Percentiles rank a stretch among this genome's conserved stretches.
Evolutionary conservation across 2,329 filamentous ascomycete species (phyloP).

Genomic region (Zymoseptoria ardabiliae): DNA sequence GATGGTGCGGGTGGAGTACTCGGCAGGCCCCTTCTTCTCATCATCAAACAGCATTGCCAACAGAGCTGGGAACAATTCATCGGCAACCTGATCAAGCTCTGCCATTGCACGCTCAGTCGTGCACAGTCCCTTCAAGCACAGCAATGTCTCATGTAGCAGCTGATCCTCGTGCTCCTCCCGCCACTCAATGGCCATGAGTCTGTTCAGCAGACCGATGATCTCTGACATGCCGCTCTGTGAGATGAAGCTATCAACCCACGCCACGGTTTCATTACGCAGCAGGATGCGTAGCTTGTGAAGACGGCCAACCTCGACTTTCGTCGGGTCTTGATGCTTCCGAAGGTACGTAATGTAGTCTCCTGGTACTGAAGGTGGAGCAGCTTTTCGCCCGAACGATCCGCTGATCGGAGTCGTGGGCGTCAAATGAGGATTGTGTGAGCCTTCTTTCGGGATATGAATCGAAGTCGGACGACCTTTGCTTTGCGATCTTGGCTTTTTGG

Average conservation of each 20-base stretch:
- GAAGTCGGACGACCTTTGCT: conserved; percentile 53
- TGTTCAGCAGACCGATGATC: conserved; percentile 74
- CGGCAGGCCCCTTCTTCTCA: conserved; percentile 95
- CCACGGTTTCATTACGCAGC: conserved; percentile 87
- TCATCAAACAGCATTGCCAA: conserved; percentile 89
- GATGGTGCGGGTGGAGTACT: conserved; percentile 88
- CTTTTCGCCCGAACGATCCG: conserved; percentile 23
- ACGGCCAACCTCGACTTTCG: conserved; percentile 85
- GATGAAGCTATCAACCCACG: conserved; percentile 92
- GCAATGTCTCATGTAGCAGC: conserved; percentile 80
- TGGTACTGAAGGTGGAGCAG: conserved; percentile 52
- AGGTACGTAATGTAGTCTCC: conserved; percentile 82
- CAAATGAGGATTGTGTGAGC: conserved; percentile 5
- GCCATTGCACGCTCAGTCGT: conserved; percentile 82
- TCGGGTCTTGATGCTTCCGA: conserved; percentile 70
- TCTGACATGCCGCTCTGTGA: conserved; percentile 85
- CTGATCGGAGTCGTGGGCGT: conserved; percentile 20
- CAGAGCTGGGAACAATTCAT: conserved; percentile 75
- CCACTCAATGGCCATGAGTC: conserved; percentile 96
- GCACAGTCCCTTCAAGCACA: conserved; percentile 89
- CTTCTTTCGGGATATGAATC: conserved; percentile 51
- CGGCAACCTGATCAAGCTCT: conserved; percentile 72
- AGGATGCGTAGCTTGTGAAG: conserved; percentile 86
- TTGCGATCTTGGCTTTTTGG: conserved; percentile 61
- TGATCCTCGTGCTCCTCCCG: conserved; percentile 95